Evolutionary conservation across 148 eudicot genomes (phyloP).

Genomic region (Tetragonia tetragonoides): DNA sequence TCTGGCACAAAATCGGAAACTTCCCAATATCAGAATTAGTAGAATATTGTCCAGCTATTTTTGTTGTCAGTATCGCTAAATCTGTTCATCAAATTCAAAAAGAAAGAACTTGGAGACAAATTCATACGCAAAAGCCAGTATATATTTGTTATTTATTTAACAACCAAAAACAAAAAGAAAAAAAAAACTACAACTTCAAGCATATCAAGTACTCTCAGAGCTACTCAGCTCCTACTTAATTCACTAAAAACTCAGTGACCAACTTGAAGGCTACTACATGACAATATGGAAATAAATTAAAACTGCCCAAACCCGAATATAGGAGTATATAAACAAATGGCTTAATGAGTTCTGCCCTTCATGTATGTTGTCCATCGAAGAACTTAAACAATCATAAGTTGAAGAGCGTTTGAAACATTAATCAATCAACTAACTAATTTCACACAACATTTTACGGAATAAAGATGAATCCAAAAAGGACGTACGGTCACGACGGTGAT

Average conservation of each 20-base stretch:
- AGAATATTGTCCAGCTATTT: neutral
- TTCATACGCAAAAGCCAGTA: neutral
- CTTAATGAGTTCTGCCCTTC: neutral
- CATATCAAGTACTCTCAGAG: no score
- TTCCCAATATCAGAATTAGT: neutral
- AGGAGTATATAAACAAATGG: neutral
- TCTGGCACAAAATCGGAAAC: neutral
- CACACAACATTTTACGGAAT: neutral
- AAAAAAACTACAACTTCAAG: no score
- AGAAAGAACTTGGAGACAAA: neutral
- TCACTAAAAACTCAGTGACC: no score
- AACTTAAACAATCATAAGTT: neutral
- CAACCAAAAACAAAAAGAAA: no score
- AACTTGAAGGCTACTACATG: no score
- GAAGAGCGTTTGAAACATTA: neutral
- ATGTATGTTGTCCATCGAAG: neutral
- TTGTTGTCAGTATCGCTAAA: neutral
- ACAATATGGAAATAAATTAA: no score
- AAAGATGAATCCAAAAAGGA: conserved; percentile 26
- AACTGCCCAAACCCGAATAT: no score
- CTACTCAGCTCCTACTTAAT: no score
- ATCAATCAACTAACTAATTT: conserved; percentile 2
- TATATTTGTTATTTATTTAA: no score
- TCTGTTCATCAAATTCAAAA: neutral
- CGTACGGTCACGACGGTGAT: conserved; percentile 26